Evolutionary conservation across 1,284 basidiomycete species (phyloP).

Genomic region (Trichosporon coremiiforme): DNA sequence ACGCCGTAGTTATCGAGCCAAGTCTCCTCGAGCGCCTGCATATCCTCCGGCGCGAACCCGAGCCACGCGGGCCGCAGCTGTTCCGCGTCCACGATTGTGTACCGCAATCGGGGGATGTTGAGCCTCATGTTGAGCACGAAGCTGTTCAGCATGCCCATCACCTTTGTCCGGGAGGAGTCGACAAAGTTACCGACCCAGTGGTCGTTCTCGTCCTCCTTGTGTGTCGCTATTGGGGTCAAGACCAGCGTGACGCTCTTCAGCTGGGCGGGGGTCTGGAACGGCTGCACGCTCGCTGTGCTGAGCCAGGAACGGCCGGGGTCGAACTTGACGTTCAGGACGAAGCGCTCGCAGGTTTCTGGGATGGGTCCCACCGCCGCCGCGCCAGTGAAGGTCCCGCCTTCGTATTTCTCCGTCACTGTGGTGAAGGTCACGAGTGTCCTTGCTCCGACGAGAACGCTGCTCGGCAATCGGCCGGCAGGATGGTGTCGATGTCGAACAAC

Average conservation of each 20-base stretch:
- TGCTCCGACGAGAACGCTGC: conserved; percentile 17
- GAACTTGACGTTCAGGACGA: conserved; percentile 28
- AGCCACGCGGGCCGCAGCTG: conserved; percentile 28
- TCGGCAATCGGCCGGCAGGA: conserved; percentile 9
- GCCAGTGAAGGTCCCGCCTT: conserved; percentile 20
- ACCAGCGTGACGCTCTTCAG: conserved; percentile 20
- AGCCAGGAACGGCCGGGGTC: conserved; percentile 30
- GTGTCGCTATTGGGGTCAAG: conserved; percentile 28
- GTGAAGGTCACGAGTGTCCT: conserved; percentile 24
- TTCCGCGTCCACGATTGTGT: conserved; percentile 27
- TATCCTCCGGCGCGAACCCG: not conserved
- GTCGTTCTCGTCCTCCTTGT: conserved; percentile 28
- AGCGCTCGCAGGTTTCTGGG: conserved; percentile 20
- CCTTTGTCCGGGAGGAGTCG: conserved; percentile 5
- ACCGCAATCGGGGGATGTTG: conserved; percentile 16
- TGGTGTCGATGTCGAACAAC: conserved; percentile 25
- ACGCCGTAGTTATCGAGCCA: conserved; percentile 3
- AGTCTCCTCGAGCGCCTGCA: conserved; percentile 12
- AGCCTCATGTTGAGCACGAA: conserved; percentile 24
- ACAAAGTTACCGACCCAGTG: conserved; percentile 23
- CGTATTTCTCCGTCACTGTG: conserved; percentile 24
- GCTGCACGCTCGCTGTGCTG: conserved; percentile 22
- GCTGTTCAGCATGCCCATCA: conserved; percentile 26
- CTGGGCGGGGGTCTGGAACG: conserved; percentile 7
- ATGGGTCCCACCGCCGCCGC: conserved; percentile 26